A percentile compares a stretch with the other conserved stretches of the same genome.
Evolutionary conservation across 768 basidiomycete species (phyloP).

Genomic region (Gautieria morchelliformis): DNA sequence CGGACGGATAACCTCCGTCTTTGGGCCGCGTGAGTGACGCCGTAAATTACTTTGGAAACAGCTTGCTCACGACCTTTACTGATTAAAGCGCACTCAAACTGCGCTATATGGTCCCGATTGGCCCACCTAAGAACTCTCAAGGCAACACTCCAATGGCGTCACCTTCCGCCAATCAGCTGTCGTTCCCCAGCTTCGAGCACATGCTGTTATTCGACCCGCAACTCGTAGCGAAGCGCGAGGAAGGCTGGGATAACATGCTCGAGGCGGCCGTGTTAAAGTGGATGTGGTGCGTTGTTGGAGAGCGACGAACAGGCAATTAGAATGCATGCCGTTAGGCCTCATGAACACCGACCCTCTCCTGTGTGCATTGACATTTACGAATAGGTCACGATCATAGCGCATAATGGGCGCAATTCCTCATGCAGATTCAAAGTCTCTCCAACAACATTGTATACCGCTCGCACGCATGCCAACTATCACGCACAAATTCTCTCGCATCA

Average conservation of each 20-base stretch:
- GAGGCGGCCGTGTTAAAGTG: constrained; percentile 52
- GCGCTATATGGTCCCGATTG: constrained; percentile 68
- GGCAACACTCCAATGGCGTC: constrained; percentile 15
- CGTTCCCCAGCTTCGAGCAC: constrained; percentile 23
- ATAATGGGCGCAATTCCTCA: not conserved
- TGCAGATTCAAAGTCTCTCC: not conserved
- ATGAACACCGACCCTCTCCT: not conserved
- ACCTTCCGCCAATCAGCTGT: constrained; percentile 21
- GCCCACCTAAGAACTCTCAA: constrained; percentile 21
- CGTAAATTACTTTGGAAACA: not conserved
- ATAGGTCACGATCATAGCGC: not conserved
- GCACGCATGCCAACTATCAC: not conserved
- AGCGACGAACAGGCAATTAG: constrained; percentile 28
- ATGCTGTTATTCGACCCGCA: constrained; percentile 63
- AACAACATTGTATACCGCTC: not conserved
- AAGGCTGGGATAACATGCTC: constrained; percentile 78
- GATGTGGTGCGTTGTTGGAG: constrained; percentile 60
- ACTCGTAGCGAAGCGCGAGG: constrained; percentile 60
- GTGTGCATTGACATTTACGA: not conserved
- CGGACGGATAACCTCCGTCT: constrained; percentile 77
- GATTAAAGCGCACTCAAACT: constrained; percentile 58
- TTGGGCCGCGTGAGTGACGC: constrained; percentile 66
- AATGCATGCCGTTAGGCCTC: not conserved
- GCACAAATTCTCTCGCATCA: not conserved
- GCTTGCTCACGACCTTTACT: not conserved